Base-by-base conservation (phyloP, 75 land plant species). In the Cunninghamia lanceolata region DNA sequence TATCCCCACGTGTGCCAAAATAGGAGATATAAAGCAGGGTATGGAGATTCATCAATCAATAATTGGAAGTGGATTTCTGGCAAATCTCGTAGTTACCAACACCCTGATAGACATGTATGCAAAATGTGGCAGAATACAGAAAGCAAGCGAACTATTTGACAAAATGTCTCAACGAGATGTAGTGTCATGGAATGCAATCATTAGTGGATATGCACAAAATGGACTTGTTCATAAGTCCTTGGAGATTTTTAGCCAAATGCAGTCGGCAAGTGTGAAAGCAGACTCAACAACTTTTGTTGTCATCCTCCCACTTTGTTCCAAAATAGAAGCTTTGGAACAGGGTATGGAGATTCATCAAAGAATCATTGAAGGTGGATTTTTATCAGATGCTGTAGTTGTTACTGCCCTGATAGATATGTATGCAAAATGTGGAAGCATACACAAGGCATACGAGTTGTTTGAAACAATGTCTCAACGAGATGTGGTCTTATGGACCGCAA, bases 91-190 rank as follows among this genome's bases (percentile, higher is more conserved):
- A 46, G 40, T 86, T 36, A 84, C 84, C 28, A 86, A 82, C 40
- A 11, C 85, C 79, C 45, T 86, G n/a, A 36, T 86, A 25, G 84
- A 82, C 39, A 86, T 86, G 87, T 86, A 86, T 86, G 87, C 85
- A 39, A 86, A 82, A 82, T 82, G 87, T 56, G 30, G 36, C 21
- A 86, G 84, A 15, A 21, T 70, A 82, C 59, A 83, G n/a, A 63
- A 86, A 52, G 87, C 87, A 56, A 34, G 17, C 17, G 10, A 46
- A 32, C 40, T 86, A 10, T 86, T 82, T 42, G 45, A 59, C 59
- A 19, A 45, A 82, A 40, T 86, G 85, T 40, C 85, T 46, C 16
- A 25, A 21, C 87, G 39, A 30, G 85, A 86, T 53, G 43, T 3
- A 45, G 71, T 82, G 3, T 82, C 87, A 16, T 86, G 87, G 87